These are phyloP conservation scores for Otatea glauca DNA, from an alignment of 176 grass and related monocot species.

Conservation along the genomic window DNA sequence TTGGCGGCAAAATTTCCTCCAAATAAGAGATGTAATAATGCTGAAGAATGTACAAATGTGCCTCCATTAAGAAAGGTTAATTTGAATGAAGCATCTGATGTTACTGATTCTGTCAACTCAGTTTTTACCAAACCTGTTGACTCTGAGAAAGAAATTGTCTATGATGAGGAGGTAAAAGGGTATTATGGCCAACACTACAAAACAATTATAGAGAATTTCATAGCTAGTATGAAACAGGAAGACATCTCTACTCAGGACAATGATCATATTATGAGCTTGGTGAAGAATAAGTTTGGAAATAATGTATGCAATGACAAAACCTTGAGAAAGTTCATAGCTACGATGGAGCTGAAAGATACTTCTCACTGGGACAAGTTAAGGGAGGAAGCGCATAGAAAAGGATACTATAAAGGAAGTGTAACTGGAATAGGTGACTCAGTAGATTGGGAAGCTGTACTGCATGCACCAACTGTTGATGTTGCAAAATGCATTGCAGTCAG, in stretches of 20 bases:
- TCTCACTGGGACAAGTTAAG: constrained; percentile 52
- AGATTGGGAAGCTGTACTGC: constrained; percentile 50
- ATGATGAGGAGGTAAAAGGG: constrained; percentile 23
- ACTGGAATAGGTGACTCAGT: constrained; percentile 32
- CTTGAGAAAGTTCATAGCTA: constrained; percentile 46
- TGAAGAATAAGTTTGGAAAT: constrained; percentile 47
- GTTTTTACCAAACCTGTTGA: constrained; percentile 2
- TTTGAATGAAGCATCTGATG: constrained; percentile 16
- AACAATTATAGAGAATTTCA: constrained; percentile 47
- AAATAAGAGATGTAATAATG: constrained; percentile 21
- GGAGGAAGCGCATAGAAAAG: constrained; percentile 43
- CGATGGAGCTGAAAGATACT: constrained; percentile 13
- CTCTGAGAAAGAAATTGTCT: constrained; percentile 12
- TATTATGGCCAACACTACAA: constrained; percentile 42
- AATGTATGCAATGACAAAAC: constrained; percentile 16
- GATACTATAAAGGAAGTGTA: constrained; percentile 21
- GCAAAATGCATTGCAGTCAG: constrained; percentile 45
- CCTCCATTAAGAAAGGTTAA: constrained; percentile 5
- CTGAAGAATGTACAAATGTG: constrained; percentile 28
- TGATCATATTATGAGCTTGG: constrained; percentile 43
- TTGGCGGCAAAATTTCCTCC: constrained; percentile 53
- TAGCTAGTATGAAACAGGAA: constrained; percentile 43
- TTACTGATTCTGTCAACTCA: constrained; percentile 28
- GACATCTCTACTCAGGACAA: constrained; percentile 43
- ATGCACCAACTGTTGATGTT: constrained; percentile 29